phyloP scores from a whole-genome alignment of 1,139 yeast species.

The Ogataea hybrid region DNA sequence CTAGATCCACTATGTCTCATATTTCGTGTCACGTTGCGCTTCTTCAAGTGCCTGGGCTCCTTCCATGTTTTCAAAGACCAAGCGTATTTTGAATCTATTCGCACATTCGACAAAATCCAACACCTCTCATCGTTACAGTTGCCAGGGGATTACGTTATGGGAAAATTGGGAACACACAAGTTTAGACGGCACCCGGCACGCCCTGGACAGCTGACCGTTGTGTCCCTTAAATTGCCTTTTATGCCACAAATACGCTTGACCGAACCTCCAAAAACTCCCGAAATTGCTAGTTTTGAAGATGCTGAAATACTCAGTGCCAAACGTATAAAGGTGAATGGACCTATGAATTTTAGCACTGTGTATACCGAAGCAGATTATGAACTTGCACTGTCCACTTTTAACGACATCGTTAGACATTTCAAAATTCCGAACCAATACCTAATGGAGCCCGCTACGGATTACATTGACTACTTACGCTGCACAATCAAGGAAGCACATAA shows the following conservation, averaged over 20 bases:
- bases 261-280: background rate
- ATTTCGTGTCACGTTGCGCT: conserved; percentile 10
- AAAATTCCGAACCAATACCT: conserved; percentile 19
- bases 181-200: conserved; percentile 15
- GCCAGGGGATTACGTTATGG: conserved; percentile 26
- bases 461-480: conserved; percentile 9
- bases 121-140: conserved; percentile 18
- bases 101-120: conserved; percentile 13
- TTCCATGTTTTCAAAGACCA: conserved; percentile 9
- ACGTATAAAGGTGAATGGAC: conserved; percentile 5
- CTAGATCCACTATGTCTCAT: conserved; percentile 15
- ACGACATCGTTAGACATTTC: conserved; percentile 22
- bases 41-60: conserved; percentile 17
- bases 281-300: background rate
- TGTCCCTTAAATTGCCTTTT: conserved; percentile 4
- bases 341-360: conserved; percentile 4
- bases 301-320: conserved; percentile 1
- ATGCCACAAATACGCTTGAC: background rate
- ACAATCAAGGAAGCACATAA: conserved; percentile 7
- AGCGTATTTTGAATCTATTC: conserved; percentile 10
- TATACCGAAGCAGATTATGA: conserved; percentile 9
- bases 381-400: conserved; percentile 12
- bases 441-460: conserved; percentile 15
- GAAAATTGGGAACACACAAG: conserved; percentile 17
- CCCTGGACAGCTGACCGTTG: conserved; percentile 1